These are phyloP conservation scores for Ophiostoma pallidulum DNA, from an alignment of 2,329 filamentous ascomycete species.

Conservation along the genomic window DNA sequence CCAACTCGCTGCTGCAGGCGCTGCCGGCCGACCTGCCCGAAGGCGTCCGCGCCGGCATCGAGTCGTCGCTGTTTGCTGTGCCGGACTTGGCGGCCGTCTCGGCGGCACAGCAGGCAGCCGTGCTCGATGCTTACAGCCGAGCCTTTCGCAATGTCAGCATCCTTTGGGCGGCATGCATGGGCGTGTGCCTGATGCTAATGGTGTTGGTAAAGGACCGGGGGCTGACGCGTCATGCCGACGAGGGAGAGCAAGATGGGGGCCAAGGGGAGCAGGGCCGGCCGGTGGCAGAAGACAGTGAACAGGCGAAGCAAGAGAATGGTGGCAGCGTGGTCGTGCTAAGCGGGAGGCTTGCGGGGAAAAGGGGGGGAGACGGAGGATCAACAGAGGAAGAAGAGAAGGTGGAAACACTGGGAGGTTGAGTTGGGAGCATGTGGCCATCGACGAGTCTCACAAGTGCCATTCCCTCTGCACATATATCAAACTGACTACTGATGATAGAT, in stretches of 20 bases:
- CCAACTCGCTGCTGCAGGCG: neutral
- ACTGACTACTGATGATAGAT: too few relatives aligned
- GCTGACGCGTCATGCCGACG: neutral
- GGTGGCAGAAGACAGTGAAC: neutral
- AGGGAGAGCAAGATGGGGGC: neutral
- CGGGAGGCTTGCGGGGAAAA: too few relatives aligned
- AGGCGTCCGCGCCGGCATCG: neutral
- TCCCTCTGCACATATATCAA: too few relatives aligned
- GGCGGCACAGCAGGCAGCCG: neutral
- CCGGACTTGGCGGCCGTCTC: neutral
- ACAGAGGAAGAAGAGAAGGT: too few relatives aligned
- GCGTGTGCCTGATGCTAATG: neutral
- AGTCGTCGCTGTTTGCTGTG: neutral
- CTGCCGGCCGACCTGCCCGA: neutral
- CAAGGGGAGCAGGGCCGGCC: neutral
- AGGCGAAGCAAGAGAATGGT: too few relatives aligned
- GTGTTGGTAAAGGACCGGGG: constrained; percentile 1
- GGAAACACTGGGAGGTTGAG: too few relatives aligned
- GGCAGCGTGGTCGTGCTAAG: too few relatives aligned
- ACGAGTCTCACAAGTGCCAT: too few relatives aligned
- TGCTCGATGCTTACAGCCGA: neutral
- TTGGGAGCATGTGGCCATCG: too few relatives aligned
- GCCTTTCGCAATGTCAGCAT: constrained; percentile 1
- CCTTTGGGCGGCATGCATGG: constrained; percentile 1
- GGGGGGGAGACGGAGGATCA: too few relatives aligned